Evolutionary conservation across 2,329 filamentous ascomycete species (phyloP), one percentile per base, ranked within the genome.

Genomic region (Fusarium sp.): DNA sequence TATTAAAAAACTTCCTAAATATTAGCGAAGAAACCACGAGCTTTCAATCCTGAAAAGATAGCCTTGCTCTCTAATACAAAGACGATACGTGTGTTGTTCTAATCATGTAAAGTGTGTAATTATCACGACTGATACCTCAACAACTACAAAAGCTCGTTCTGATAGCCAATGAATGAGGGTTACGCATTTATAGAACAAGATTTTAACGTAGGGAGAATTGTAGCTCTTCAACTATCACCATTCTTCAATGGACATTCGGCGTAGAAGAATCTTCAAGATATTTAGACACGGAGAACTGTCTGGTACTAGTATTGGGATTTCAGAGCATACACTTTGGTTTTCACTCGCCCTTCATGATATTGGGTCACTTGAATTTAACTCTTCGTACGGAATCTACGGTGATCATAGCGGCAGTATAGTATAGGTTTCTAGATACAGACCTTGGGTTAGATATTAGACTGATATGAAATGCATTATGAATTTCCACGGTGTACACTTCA

Each of bases 401-500:
- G 4, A n/a, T 8, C 3, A n/a, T 9, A 18, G 29, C 12, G 13
- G 16, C 8, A n/a, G 16, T 10, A 10, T 18, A 35, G 33, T 5
- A 35, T 3, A 35, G 16, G 8, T n/a, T n/a, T 3, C 33, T 33
- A 35, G 16, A 3, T 6, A 18, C 10, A 5, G 7, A 18, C 33
- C 16, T 33, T 16, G 15, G 16, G 15, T 16, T 16, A 16, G 31
- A 8, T n/a, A 13, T 8, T 35, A 16, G 16, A 10, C 33, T 18
- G 8, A 6, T n/a, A 10, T 35, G 33, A 10, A 35, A n/a, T 7
- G 33, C 16, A 15, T 11, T 18, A 16, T 18, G 33, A 9, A 8
- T 35, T 35, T 16, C 5, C 81, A 83, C 55, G 81, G 82, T 1
- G 77, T 84, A 84, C 57, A 84, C 81, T 0, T 84, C 82, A 10